Conservation (phyloP, 2,329 filamentous ascomycete genomes). For the Colletotrichum gloeosporioides region DNA sequence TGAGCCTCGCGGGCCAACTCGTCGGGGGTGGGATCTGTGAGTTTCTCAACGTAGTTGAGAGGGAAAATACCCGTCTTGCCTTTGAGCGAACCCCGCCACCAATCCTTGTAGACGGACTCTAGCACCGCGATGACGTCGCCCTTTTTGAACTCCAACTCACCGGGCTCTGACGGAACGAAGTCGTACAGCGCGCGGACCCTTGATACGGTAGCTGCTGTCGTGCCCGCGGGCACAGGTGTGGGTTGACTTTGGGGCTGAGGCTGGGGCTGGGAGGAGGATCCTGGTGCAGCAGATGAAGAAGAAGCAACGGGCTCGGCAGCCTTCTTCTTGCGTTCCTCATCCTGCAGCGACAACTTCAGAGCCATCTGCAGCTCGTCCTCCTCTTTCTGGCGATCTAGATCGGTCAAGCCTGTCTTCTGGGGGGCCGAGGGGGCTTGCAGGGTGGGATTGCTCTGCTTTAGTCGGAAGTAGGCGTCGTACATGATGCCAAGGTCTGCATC, state of each 20-base stretch:
- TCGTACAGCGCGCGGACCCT: constrained; percentile 93
- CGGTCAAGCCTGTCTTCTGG: constrained; percentile 89
- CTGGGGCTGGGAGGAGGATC: constrained; percentile 31
- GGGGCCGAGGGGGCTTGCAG: constrained; percentile 92
- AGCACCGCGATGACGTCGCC: constrained; percentile 97
- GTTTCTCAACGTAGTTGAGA: constrained; percentile 97
- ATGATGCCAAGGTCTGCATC: constrained; percentile 96
- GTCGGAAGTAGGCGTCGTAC: constrained; percentile 89
- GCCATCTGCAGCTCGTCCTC: constrained; percentile 98
- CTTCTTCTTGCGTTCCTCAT: constrained; percentile 71
- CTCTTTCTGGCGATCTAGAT: constrained; percentile 89
- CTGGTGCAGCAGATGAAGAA: constrained; percentile 35
- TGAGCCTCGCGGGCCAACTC: constrained; percentile 95
- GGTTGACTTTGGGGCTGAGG: constrained; percentile 47
- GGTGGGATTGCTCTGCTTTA: constrained; percentile 86
- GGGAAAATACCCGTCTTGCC: constrained; percentile 98
- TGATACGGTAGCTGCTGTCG: constrained; percentile 94
- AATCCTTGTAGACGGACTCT: constrained; percentile 98
- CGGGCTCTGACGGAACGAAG: constrained; percentile 91
- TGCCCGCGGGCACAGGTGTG: constrained; percentile 75
- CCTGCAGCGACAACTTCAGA: constrained; percentile 88
- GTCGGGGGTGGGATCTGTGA: constrained; percentile 91
- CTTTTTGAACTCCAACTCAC: constrained; percentile 94
- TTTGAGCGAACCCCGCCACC: constrained; percentile 96
- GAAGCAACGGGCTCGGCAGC: constrained; percentile 42